Evolutionary conservation across 164 flowering plant genomes (phyloP).

Genomic region (Saururus chinensis): DNA sequence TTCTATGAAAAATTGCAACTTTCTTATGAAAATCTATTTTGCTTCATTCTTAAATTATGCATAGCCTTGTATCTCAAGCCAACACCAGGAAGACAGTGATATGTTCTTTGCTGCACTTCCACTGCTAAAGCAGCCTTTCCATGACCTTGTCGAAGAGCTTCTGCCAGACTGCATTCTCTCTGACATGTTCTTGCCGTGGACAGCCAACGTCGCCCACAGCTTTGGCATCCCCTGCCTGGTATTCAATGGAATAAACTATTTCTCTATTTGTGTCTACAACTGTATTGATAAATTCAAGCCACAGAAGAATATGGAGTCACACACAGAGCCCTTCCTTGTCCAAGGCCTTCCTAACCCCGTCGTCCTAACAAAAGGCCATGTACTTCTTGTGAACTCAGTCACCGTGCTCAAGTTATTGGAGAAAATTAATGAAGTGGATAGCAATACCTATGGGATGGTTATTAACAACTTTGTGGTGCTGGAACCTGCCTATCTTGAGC

Average conservation of each 20-base stretch:
- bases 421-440: not conserved
- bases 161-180: slow-evolving; percentile 25
- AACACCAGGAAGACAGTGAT: slow-evolving; percentile 1
- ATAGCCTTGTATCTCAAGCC: no score
- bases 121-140: slow-evolving; percentile 19
- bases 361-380: slow-evolving; percentile 11
- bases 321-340: slow-evolving; percentile 12
- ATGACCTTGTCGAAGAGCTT: slow-evolving; percentile 13
- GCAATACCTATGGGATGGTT: slow-evolving; percentile 16
- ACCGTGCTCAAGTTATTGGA: not conserved
- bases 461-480: slow-evolving; percentile 25
- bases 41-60: no score
- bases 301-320: slow-evolving; percentile 2
- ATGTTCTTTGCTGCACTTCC: slow-evolving; percentile 13
- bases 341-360: slow-evolving; percentile 19
- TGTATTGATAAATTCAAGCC: slow-evolving; percentile 3
- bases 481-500: slow-evolving; percentile 17
- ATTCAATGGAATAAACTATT: slow-evolving; percentile 18
- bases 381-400: not conserved
- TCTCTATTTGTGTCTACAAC: slow-evolving; percentile 8
- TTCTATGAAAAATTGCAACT: no score
- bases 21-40: no score
- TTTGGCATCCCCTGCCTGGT: slow-evolving; percentile 21
- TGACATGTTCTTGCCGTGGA: slow-evolving; percentile 26
- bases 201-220: slow-evolving; percentile 14